These are phyloP conservation scores for Penicillium sp. DNA, from an alignment of 2,329 filamentous ascomycete species.

Conservation along the genomic window DNA sequence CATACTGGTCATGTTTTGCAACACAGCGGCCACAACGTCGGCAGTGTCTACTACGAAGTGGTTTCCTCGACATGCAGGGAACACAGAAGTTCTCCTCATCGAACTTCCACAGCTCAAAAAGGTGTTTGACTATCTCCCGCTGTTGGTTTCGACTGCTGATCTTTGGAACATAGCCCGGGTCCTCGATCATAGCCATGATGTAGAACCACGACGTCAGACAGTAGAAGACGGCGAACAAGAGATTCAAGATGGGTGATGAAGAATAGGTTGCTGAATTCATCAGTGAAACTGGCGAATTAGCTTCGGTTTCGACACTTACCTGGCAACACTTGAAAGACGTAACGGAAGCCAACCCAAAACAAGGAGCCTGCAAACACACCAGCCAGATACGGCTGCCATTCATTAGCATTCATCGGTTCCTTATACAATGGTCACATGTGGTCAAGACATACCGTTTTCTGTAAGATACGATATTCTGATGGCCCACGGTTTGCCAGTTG, in stretches of 20 bases:
- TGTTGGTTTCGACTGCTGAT: slow-evolving; percentile 85
- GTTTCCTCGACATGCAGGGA: slow-evolving; percentile 88
- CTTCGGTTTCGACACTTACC: slow-evolving; percentile 49
- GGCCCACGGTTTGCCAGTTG: slow-evolving; percentile 79
- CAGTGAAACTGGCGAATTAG: not conserved
- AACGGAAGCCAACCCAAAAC: slow-evolving; percentile 75
- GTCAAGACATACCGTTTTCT: slow-evolving; percentile 68
- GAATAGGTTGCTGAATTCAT: slow-evolving; percentile 57
- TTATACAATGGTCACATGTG: not conserved
- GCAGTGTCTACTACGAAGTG: slow-evolving; percentile 93
- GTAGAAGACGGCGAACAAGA: slow-evolving; percentile 66
- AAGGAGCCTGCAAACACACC: slow-evolving; percentile 88
- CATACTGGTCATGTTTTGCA: slow-evolving; percentile 94
- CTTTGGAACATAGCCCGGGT: slow-evolving; percentile 92
- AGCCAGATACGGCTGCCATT: slow-evolving; percentile 74
- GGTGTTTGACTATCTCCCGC: slow-evolving; percentile 81
- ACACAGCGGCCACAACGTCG: slow-evolving; percentile 87
- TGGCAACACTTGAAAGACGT: slow-evolving; percentile 70
- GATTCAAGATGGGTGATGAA: slow-evolving; percentile 69
- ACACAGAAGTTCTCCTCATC: slow-evolving; percentile 94
- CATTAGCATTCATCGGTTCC: slow-evolving; percentile 13
- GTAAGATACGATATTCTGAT: slow-evolving; percentile 81
- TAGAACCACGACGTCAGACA: slow-evolving; percentile 81
- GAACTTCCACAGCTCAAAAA: slow-evolving; percentile 81
- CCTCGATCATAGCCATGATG: slow-evolving; percentile 74